Evolutionary conservation across 345 rosid genomes (phyloP).

Genomic region (Moricandia arvensis): DNA sequence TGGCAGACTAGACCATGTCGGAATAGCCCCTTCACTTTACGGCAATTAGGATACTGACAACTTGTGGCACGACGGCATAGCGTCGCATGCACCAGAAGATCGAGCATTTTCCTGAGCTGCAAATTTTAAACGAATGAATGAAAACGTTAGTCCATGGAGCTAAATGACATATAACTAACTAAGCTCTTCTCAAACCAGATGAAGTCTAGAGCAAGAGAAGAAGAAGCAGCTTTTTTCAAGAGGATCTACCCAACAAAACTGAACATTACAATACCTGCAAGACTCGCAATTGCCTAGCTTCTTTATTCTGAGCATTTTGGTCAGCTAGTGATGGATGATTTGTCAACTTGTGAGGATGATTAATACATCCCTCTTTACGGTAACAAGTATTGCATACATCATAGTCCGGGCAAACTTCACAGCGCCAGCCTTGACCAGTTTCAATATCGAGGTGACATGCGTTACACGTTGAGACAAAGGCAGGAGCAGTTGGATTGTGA

Average conservation of each 20-base stretch:
- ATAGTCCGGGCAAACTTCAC: constrained; percentile 96
- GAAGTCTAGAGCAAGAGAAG: neutral
- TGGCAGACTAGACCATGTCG: constrained; percentile 91
- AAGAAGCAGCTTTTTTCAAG: neutral
- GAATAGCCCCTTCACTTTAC: constrained; percentile 95
- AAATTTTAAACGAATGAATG: constrained; percentile 16
- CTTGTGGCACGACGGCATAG: constrained; percentile 68
- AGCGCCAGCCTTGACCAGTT: constrained; percentile 99
- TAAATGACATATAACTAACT: too few relatives aligned
- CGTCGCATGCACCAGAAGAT: constrained; percentile 97
- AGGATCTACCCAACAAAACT: neutral
- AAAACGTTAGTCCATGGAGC: neutral
- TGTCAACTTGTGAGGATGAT: constrained; percentile 96
- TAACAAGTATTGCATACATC: constrained; percentile 92
- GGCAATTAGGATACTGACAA: constrained; percentile 95
- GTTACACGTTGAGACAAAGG: constrained; percentile 90
- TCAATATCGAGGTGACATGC: constrained; percentile 87
- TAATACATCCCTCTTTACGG: constrained; percentile 70
- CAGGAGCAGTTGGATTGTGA: constrained; percentile 98
- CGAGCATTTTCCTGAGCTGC: constrained; percentile 99
- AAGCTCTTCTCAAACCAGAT: neutral
- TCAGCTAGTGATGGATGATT: constrained; percentile 88
- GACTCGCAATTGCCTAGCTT: constrained; percentile 91
- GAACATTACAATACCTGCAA: constrained; percentile 53
- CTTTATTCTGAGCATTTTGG: constrained; percentile 95